These are phyloP conservation scores for Mortierella sp. DNA, from an alignment of 371 early-diverging fungal genomes.

Conservation along the genomic window DNA sequence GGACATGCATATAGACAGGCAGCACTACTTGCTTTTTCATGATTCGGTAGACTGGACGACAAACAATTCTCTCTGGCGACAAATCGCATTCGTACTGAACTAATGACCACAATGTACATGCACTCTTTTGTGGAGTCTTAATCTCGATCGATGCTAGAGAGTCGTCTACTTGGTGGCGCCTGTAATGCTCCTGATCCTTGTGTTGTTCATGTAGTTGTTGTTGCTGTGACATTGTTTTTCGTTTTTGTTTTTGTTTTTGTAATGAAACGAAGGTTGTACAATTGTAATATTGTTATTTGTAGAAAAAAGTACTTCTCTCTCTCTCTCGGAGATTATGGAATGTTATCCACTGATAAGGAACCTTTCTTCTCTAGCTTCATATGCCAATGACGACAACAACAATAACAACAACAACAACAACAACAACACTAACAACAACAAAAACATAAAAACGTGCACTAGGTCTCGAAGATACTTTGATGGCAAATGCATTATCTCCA, in stretches of 20 bases:
- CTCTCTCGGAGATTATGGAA: background rate
- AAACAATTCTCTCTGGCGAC: conserved; percentile 44
- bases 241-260: background rate
- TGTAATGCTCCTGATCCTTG: background rate
- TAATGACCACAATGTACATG: conserved; percentile 53
- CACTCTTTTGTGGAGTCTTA: conserved; percentile 17
- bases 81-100: conserved; percentile 55
- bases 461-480: background rate
- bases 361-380: background rate
- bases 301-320: background rate
- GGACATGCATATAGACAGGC: background rate
- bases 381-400: background rate
- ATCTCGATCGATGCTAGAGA: background rate
- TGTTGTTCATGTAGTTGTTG: background rate
- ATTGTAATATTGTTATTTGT: background rate
- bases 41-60: conserved; percentile 50
- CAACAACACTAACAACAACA: background rate
- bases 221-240: background rate
- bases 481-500: no score
- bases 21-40: conserved; percentile 18
- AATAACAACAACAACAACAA: background rate
- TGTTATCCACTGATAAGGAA: background rate
- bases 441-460: background rate
- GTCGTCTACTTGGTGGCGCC: background rate
- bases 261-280: background rate